phyloP scores from a whole-genome alignment of 129 eudicot species.

The Rutidosis leptorrhynchoides region DNA sequence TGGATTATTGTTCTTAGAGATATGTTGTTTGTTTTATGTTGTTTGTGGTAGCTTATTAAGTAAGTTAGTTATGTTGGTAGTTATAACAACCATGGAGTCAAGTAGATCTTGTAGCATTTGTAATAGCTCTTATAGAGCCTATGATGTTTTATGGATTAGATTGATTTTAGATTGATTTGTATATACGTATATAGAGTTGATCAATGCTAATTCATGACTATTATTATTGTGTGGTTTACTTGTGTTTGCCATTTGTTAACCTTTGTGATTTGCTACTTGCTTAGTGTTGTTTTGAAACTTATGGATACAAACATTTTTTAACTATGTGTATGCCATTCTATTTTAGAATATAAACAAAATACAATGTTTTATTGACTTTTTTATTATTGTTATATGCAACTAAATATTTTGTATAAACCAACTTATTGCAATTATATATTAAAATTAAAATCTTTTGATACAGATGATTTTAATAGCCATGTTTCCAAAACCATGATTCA shows the following conservation, averaged over 20 bases:
- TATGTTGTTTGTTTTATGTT: constrained; percentile 36
- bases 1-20: constrained; percentile 24
- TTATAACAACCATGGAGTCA: too few species aligned
- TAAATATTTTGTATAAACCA: too few species aligned
- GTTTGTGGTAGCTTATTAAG: constrained; percentile 2
- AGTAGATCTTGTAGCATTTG: constrained; percentile 27
- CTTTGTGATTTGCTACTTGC: neutral
- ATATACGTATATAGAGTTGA: constrained; percentile 31
- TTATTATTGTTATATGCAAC: too few species aligned
- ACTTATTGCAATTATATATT: too few species aligned
- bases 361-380: too few species aligned
- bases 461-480: too few species aligned
- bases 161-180: constrained; percentile 38
- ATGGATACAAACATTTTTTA: too few species aligned
- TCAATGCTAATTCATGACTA: constrained; percentile 28
- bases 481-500: too few species aligned
- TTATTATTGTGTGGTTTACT: neutral
- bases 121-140: constrained; percentile 30
- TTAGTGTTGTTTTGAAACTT: too few species aligned
- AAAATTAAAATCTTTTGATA: too few species aligned
- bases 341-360: too few species aligned
- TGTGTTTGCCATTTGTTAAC: neutral
- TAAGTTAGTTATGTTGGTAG: constrained; percentile 21
- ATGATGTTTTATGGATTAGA: constrained; percentile 28
- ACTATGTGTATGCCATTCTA: too few species aligned